Evolutionary conservation across 2,329 filamentous ascomycete species (phyloP).

Genomic region (Acrocalymma vagum): DNA sequence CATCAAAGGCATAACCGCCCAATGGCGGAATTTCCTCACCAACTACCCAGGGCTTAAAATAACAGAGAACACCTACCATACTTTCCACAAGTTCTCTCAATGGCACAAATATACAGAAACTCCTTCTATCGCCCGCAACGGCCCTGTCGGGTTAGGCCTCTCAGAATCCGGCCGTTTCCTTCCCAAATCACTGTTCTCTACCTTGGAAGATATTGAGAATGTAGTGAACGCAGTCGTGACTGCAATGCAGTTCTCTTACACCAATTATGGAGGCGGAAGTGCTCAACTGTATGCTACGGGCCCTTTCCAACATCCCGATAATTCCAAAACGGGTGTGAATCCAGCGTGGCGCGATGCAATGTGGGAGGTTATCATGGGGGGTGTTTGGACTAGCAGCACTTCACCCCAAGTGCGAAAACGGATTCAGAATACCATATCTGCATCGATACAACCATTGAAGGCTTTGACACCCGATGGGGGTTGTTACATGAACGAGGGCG

Average conservation of each 20-base stretch:
- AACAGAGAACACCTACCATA: slow-evolving; percentile 40
- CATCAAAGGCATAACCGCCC: slow-evolving; percentile 34
- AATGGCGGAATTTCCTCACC: slow-evolving; percentile 41
- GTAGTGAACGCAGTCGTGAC: slow-evolving; percentile 40
- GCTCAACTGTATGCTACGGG: slow-evolving; percentile 47
- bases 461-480: slow-evolving; percentile 44
- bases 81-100: slow-evolving; percentile 39
- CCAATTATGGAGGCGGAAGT: slow-evolving; percentile 33
- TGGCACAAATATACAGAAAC: slow-evolving; percentile 40
- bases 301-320: slow-evolving; percentile 40
- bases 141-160: slow-evolving; percentile 43
- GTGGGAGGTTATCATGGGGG: slow-evolving; percentile 46
- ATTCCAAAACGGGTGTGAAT: slow-evolving; percentile 40
- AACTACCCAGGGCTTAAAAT: slow-evolving; percentile 42
- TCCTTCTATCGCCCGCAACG: slow-evolving; percentile 41
- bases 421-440: slow-evolving; percentile 39
- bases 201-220: slow-evolving; percentile 23
- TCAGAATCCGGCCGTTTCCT: slow-evolving; percentile 44
- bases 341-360: slow-evolving; percentile 41
- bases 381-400: slow-evolving; percentile 35
- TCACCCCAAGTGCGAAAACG: slow-evolving; percentile 23
- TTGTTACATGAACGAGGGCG: slow-evolving; percentile 47
- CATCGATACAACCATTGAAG: slow-evolving; percentile 41
- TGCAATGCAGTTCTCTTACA: slow-evolving; percentile 41
- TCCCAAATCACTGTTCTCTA: slow-evolving; percentile 36